Evolutionary conservation across 2,329 filamentous ascomycete genomes (phyloP).

Genomic region (Metarhizium guizhouense): DNA sequence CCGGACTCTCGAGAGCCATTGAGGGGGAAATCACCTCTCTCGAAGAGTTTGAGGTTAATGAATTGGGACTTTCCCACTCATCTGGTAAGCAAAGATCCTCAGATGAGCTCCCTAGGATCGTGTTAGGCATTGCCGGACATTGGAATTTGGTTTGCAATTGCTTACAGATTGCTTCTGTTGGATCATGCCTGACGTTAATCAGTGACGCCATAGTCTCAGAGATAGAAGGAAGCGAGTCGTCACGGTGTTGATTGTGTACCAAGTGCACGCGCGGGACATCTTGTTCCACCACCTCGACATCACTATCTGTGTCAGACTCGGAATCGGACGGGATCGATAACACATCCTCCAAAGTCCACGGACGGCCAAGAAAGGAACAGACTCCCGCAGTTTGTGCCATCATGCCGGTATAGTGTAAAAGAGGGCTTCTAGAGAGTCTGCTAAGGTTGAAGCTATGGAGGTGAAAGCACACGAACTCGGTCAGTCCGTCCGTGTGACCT

Average conservation of each 20-base stretch:
- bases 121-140: neutral
- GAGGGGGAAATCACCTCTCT: neutral
- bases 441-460: no score
- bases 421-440: neutral
- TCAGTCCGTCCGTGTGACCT: no score
- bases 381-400: neutral
- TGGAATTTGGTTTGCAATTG: neutral
- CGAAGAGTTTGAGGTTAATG: neutral
- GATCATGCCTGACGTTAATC: neutral
- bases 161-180: neutral
- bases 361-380: neutral
- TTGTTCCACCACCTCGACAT: neutral
- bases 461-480: no score
- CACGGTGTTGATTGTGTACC: neutral
- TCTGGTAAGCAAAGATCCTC: neutral
- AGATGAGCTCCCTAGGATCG: neutral
- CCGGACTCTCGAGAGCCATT: neutral
- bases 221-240: constrained; percentile 2
- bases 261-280: neutral
- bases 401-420: neutral
- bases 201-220: neutral
- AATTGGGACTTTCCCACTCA: neutral
- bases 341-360: neutral
- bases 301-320: neutral
- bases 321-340: constrained; percentile 3